Percentiles rank a stretch among this genome's conserved stretches.
These are phyloP conservation scores for Aspergillus pseudoglaucus DNA, from an alignment of 2,329 filamentous ascomycete genomes.

Conservation along the genomic window DNA sequence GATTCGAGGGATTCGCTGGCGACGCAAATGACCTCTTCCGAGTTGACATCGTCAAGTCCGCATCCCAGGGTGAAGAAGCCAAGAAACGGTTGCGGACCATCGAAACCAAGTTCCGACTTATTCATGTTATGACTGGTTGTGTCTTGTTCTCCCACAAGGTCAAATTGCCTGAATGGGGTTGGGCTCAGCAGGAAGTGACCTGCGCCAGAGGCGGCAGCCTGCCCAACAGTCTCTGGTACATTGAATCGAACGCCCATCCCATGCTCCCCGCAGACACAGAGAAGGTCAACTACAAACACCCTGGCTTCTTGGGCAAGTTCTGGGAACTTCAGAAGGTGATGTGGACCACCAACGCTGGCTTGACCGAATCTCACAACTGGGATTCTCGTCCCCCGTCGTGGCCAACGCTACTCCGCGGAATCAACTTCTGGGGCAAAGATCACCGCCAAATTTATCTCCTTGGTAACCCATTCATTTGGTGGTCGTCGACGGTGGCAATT, in stretches of 20 bases:
- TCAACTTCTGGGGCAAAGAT: slow-evolving; percentile 98
- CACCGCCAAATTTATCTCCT: slow-evolving; percentile 94
- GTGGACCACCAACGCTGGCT: slow-evolving; percentile 96
- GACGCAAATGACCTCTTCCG: slow-evolving; percentile 96
- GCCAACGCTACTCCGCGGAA: slow-evolving; percentile 86
- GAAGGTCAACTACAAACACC: slow-evolving; percentile 91
- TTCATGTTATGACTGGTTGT: slow-evolving; percentile 96
- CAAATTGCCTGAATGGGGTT: slow-evolving; percentile 96
- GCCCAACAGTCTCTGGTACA: slow-evolving; percentile 95
- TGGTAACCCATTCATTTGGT: slow-evolving; percentile 94
- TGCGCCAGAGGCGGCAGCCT: slow-evolving; percentile 86
- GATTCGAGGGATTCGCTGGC: slow-evolving; percentile 92
- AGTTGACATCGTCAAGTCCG: slow-evolving; percentile 85
- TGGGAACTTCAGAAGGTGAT: slow-evolving; percentile 96
- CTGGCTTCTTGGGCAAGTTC: slow-evolving; percentile 96
- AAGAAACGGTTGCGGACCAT: slow-evolving; percentile 87
- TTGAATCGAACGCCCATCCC: slow-evolving; percentile 85
- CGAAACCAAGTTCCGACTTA: slow-evolving; percentile 89
- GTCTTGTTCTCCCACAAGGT: slow-evolving; percentile 97
- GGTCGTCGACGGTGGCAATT: slow-evolving; percentile 73
- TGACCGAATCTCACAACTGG: slow-evolving; percentile 96
- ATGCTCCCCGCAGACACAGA: slow-evolving; percentile 68
- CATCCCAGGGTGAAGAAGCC: slow-evolving; percentile 71
- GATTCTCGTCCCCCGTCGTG: slow-evolving; percentile 90
- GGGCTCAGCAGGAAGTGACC: slow-evolving; percentile 97